These are phyloP conservation scores for Mycena leptocephala DNA, from an alignment of 768 basidiomycete species.

Conservation along the genomic window DNA sequence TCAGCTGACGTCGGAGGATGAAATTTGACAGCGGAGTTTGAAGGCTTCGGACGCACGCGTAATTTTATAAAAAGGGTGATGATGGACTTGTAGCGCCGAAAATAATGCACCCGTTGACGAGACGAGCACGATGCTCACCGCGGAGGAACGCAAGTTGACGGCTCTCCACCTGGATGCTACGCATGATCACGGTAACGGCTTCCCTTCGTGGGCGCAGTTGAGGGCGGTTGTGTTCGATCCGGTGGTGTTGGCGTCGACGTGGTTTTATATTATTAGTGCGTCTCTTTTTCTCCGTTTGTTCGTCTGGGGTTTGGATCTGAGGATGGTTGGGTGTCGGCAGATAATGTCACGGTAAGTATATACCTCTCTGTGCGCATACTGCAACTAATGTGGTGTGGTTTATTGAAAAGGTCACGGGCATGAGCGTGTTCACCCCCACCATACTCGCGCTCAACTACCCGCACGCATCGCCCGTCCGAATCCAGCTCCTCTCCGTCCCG, in stretches of 20 bases:
- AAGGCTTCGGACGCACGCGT: too few relatives aligned
- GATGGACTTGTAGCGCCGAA: too few relatives aligned
- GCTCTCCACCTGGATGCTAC: neutral
- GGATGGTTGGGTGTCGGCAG: neutral
- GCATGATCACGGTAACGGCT: neutral
- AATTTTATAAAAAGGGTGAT: too few relatives aligned
- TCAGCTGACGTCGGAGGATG: too few relatives aligned
- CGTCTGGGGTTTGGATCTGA: too few relatives aligned
- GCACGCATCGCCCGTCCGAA: neutral
- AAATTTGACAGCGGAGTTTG: too few relatives aligned
- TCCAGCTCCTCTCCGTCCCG: constrained; percentile 17
- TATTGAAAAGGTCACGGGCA: neutral
- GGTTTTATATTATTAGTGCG: constrained; percentile 13
- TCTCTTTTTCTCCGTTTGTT: neutral
- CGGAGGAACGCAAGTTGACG: constrained; percentile 50
- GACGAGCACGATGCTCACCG: constrained; percentile 51
- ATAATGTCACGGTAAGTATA: neutral
- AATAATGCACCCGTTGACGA: too few relatives aligned
- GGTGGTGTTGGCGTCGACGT: neutral
- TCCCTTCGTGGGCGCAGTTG: neutral
- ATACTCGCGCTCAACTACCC: constrained; percentile 23
- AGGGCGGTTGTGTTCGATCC: neutral
- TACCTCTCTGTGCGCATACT: neutral
- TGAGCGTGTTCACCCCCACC: constrained; percentile 16
- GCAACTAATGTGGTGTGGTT: neutral